phyloP scores from a whole-genome alignment of 148 eudicot genomes.

The Rhododendron ferrugineum region DNA sequence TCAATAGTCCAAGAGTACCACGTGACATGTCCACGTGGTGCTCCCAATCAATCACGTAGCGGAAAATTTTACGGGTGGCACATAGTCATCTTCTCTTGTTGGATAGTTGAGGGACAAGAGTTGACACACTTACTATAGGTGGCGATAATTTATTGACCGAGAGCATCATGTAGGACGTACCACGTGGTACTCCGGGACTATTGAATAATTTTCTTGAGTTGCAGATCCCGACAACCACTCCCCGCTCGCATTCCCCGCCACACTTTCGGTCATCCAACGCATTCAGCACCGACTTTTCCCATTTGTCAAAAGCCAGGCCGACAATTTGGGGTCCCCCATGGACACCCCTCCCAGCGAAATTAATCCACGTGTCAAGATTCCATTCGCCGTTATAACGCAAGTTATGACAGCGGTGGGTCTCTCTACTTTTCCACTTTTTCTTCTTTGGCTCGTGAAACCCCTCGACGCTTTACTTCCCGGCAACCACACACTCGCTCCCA shows the following conservation, averaged over 20 bases:
- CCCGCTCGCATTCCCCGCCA: neutral
- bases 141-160: too few species aligned
- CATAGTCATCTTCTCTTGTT: too few species aligned
- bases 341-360: neutral
- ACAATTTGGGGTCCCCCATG: neutral
- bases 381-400: neutral
- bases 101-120: rapidly evolving
- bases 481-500: neutral
- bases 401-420: neutral
- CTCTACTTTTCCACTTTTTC: neutral
- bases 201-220: neutral
- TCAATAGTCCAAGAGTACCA: too few species aligned
- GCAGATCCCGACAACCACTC: neutral
- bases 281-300: neutral
- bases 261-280: neutral
- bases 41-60: too few species aligned
- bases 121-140: too few species aligned
- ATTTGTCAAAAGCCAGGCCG: neutral
- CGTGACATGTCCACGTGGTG: too few species aligned
- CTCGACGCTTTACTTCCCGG: neutral
- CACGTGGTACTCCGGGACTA: too few species aligned
- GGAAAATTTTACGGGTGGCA: too few species aligned
- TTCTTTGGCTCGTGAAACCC: neutral
- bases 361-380: neutral
- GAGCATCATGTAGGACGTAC: too few species aligned